Percentiles rank a stretch among this genome's conserved stretches.
Conservation (phyloP, 148 eudicot genomes). For the Vaccinium corymbosum region DNA sequence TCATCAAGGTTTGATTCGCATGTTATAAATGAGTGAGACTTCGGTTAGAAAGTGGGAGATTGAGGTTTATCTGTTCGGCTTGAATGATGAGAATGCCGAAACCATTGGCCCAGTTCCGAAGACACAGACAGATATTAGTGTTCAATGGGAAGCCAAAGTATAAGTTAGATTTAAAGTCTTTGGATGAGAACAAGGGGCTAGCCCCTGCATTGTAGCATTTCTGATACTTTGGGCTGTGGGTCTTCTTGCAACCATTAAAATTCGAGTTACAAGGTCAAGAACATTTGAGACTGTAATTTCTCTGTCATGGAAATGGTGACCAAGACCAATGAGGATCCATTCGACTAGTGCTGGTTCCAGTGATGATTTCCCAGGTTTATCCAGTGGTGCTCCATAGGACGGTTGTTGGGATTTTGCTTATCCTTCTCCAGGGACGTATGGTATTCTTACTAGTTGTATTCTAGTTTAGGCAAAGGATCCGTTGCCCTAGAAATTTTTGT, state of each 20-base stretch:
- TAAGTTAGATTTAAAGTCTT: slow-evolving; percentile 52
- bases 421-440: slow-evolving; percentile 40
- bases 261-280: slow-evolving; percentile 38
- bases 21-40: no score
- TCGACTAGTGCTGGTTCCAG: slow-evolving; percentile 52
- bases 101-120: slow-evolving; percentile 87
- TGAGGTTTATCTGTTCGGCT: no score
- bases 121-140: slow-evolving; percentile 59
- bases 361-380: slow-evolving; percentile 68
- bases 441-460: slow-evolving; percentile 53
- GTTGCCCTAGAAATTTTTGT: neutral
- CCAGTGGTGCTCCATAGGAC: slow-evolving; percentile 33
- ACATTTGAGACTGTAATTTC: slow-evolving; percentile 37
- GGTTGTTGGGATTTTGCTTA: slow-evolving; percentile 31
- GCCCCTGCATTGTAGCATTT: slow-evolving; percentile 26
- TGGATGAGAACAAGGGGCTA: slow-evolving; percentile 38
- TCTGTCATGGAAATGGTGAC: slow-evolving; percentile 60
- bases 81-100: slow-evolving; percentile 68
- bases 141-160: slow-evolving; percentile 91
- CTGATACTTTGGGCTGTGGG: no score
- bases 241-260: no score
- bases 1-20: no score
- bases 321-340: slow-evolving; percentile 52
- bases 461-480: slow-evolving; percentile 7
- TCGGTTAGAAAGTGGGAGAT: no score